These are phyloP conservation scores for Metschnikowia vanudenii DNA, from an alignment of 805 yeast species.

Conservation along the genomic window DNA sequence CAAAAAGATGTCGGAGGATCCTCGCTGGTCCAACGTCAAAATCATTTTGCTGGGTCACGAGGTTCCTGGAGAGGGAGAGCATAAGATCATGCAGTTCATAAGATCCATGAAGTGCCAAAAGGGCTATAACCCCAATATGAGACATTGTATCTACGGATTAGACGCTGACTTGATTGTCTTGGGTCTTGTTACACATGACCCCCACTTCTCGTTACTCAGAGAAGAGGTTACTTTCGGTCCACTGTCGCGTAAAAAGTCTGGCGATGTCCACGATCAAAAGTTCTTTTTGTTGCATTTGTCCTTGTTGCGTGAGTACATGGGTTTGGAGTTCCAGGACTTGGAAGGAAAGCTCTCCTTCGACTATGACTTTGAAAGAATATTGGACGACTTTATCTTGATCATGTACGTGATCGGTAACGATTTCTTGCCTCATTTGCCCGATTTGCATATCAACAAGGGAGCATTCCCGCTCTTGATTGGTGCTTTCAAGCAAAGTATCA, in stretches of 20 bases:
- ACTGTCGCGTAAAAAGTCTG: constrained; percentile 32
- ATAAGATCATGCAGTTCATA: constrained; percentile 91
- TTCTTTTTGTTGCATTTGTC: constrained; percentile 84
- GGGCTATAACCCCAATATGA: constrained; percentile 70
- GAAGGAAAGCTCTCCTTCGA: constrained; percentile 61
- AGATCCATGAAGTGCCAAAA: constrained; percentile 74
- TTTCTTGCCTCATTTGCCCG: constrained; percentile 95
- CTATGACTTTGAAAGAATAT: constrained; percentile 80
- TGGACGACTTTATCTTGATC: constrained; percentile 90
- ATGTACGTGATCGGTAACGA: constrained; percentile 97
- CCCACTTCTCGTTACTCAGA: constrained; percentile 91
- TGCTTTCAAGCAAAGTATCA: constrained; percentile 80
- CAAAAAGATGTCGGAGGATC: constrained; percentile 81
- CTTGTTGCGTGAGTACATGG: constrained; percentile 84
- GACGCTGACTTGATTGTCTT: constrained; percentile 96
- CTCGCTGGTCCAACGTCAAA: constrained; percentile 78
- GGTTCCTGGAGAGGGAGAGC: constrained; percentile 99
- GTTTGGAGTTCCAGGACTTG: constrained; percentile 76
- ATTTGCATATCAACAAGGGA: constrained; percentile 88
- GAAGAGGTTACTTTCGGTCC: constrained; percentile 93
- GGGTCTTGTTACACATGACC: constrained; percentile 88
- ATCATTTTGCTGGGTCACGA: constrained; percentile 88
- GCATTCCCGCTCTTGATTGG: constrained; percentile 91
- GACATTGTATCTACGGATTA: constrained; percentile 93
- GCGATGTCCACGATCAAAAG: constrained; percentile 68